Conservation (phyloP, 1,139 yeast species). For the Magnusiomyces sp. region DNA sequence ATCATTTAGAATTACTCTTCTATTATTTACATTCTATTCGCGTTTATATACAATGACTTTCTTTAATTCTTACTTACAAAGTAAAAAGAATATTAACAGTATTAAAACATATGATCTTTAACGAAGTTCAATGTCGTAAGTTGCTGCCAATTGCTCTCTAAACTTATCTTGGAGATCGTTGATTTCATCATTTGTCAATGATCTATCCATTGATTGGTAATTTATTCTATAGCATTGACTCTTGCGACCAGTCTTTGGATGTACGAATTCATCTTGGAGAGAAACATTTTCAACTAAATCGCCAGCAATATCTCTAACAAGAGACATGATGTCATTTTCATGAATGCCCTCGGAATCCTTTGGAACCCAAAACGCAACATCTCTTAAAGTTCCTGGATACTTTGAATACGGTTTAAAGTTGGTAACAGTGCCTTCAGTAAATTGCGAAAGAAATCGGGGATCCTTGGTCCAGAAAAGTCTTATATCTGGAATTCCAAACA, state of each 20-base stretch:
- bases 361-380: slow-evolving; percentile 87
- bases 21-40: no score
- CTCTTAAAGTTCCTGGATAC: slow-evolving; percentile 80
- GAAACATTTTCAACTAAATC: slow-evolving; percentile 83
- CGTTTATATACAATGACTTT: no score
- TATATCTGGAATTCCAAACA: slow-evolving; percentile 92
- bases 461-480: slow-evolving; percentile 88
- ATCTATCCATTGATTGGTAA: slow-evolving; percentile 94
- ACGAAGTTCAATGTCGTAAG: slow-evolving; percentile 56
- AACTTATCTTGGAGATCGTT: slow-evolving; percentile 61
- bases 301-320: slow-evolving; percentile 72
- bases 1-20: no score
- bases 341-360: slow-evolving; percentile 40
- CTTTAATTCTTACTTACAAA: background rate
- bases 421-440: slow-evolving; percentile 52
- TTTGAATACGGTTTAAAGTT: slow-evolving; percentile 85
- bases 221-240: slow-evolving; percentile 85
- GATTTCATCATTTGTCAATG: slow-evolving; percentile 72
- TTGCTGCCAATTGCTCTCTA: slow-evolving; percentile 43
- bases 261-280: slow-evolving; percentile 71
- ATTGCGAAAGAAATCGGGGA: slow-evolving; percentile 68
- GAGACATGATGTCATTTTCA: slow-evolving; percentile 89
- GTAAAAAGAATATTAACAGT: background rate
- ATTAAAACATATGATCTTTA: slow-evolving; percentile 21
- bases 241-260: slow-evolving; percentile 68